Percentiles rank a stretch among this genome's conserved stretches.
Conservation (phyloP, 441 rosid genomes). For the Erysimum cheiri region DNA sequence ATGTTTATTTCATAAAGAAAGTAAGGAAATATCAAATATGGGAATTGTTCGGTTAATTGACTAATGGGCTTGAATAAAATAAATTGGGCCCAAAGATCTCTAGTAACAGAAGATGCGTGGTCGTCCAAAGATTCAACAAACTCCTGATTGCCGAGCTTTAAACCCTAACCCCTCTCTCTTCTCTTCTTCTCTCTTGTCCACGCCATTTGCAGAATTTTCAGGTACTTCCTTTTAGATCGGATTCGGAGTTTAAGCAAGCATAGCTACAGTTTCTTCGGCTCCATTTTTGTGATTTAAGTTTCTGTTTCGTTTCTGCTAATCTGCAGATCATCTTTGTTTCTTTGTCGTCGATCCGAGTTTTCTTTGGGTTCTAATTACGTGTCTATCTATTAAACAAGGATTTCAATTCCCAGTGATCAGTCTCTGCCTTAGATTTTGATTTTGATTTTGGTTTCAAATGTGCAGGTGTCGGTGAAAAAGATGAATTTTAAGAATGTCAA, state of each 20-base stretch:
- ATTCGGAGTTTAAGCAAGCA: not conserved
- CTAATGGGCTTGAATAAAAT: constrained; percentile 5
- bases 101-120: not conserved
- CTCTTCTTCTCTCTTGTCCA: not conserved
- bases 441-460: not conserved
- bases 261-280: not conserved
- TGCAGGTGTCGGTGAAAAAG: not conserved
- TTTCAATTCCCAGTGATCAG: not conserved
- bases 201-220: not conserved
- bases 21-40: not conserved
- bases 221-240: not conserved
- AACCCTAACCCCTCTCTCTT: constrained; percentile 25
- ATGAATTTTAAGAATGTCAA: constrained; percentile 68
- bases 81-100: constrained; percentile 5
- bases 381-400: not conserved
- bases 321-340: not conserved
- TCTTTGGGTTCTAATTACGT: not conserved
- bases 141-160: constrained; percentile 5
- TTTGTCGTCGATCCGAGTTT: not conserved
- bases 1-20: not conserved
- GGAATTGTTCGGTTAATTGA: not conserved
- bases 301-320: not conserved
- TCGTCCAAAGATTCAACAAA: not conserved
- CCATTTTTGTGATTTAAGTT: not conserved
- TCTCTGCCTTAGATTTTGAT: not conserved